Evolutionary conservation across 345 rosid genomes (phyloP), one percentile per base, ranked within the genome.

Genomic region (Adansonia digitata): DNA sequence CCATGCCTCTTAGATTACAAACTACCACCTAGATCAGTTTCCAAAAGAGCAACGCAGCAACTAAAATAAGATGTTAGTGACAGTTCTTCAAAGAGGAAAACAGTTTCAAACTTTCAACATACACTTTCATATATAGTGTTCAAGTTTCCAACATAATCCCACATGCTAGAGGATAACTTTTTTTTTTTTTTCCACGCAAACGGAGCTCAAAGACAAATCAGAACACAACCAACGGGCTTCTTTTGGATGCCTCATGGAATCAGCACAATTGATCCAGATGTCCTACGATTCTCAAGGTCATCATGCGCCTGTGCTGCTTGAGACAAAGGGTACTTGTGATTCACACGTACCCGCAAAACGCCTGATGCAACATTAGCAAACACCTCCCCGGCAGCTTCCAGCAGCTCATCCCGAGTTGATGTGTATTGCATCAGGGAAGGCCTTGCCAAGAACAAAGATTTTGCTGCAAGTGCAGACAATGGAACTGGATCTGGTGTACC

Each of bases 391-490:
- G 93, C 94, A 53, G 87, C 65, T 81, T 83, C 89, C 53, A 95
- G 90, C 39, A 95, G 82, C 82, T 95, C 96, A 8, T 90, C 97
- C 13, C 94, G 81, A 71, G 86, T 88, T 22, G 73, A 74, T 12
- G 85, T 90, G 86, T 91, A 93, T 9, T 81, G 91, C 92, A 92
- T 85, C 74, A 93, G 61, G 22, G 90, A 73, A 3, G 98, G 98
- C 84, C 97, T 88, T 0, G 96, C 91, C 82, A 95, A 82, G 88
- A 86, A 95, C 79, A 95, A 84, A 0, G 90, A 84, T 73, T 91
- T 95, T 4, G 93, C 75, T 5, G 84, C 88, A 7, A 93, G 88
- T n/a, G 90, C 93, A 27, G 97, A 82, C 69, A 93, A 61, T 37
- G 94, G 91, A 79, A 91, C 69, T 7, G 98, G 94, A 75, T 95